These are phyloP conservation scores for Trichophyton equinum DNA, from an alignment of 2,329 filamentous ascomycete species.

Conservation along the genomic window DNA sequence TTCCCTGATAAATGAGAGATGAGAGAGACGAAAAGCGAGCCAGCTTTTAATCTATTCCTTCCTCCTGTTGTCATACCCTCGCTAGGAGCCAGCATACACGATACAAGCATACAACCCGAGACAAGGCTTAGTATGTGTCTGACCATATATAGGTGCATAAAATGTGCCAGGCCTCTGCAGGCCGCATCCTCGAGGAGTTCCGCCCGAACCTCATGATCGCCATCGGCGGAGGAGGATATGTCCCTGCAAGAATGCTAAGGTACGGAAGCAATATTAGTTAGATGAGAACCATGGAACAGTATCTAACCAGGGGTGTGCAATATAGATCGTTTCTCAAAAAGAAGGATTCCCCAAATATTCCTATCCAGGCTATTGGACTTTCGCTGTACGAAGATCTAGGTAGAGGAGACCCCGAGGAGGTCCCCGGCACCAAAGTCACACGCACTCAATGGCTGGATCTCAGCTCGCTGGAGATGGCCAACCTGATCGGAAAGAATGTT, in stretches of 20 bases:
- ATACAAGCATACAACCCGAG: background rate
- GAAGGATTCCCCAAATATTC: conserved; percentile 79
- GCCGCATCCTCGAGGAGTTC: conserved; percentile 69
- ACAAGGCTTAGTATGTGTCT: background rate
- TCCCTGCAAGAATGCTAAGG: conserved; percentile 90
- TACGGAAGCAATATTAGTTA: conserved; percentile 20
- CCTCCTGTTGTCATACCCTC: background rate
- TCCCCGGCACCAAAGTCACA: conserved; percentile 82
- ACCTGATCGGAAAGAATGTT: conserved; percentile 80
- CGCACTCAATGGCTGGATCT: conserved; percentile 98
- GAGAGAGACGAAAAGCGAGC: background rate
- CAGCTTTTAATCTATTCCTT: background rate
- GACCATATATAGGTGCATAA: conserved; percentile 66
- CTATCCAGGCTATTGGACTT: conserved; percentile 96
- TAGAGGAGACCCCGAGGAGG: conserved; percentile 53
- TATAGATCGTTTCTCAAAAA: conserved; percentile 78
- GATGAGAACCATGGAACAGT: background rate
- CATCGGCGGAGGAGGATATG: conserved; percentile 93
- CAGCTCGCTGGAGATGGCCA: conserved; percentile 70
- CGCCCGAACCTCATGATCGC: conserved; percentile 95
- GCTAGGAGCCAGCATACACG: background rate
- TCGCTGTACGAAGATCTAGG: conserved; percentile 85
- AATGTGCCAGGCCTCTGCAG: conserved; percentile 78
- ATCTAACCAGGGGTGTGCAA: background rate
- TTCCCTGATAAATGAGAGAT: background rate